Percentiles rank a stretch among this genome's conserved stretches.
Conservation (phyloP, 164 flowering plant species). For the Brasenia schreberi region DNA sequence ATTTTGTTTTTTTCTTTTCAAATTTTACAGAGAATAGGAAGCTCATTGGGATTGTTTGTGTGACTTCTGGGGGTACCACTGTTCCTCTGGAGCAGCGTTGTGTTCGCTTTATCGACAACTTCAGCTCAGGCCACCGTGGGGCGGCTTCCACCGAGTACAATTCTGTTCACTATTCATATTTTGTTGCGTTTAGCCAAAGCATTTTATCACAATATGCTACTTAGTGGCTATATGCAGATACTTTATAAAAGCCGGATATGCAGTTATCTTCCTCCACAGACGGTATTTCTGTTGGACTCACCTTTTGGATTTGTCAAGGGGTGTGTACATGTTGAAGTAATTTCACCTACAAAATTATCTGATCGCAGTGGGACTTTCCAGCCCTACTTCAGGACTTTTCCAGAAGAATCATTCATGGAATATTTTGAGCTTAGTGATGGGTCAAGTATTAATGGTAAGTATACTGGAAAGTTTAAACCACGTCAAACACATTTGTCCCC, state of each 20-base stretch:
- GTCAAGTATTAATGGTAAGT: conserved; percentile 40
- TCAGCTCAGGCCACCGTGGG: conserved; percentile 94
- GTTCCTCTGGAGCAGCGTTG: conserved; percentile 89
- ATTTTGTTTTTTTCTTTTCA: background rate
- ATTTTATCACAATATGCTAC: conserved; percentile 1
- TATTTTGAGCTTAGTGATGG: conserved; percentile 51
- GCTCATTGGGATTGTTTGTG: conserved; percentile 49
- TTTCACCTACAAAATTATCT: conserved; percentile 4
- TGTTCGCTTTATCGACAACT: conserved; percentile 87
- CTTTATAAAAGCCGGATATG: conserved; percentile 85
- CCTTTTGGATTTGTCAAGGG: too few species aligned
- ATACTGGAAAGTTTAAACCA: too few species aligned
- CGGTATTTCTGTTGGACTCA: conserved; percentile 20
- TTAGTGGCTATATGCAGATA: conserved; percentile 34
- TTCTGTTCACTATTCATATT: background rate
- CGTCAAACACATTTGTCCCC: too few species aligned
- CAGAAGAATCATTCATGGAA: conserved; percentile 74
- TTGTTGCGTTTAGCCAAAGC: too few species aligned
- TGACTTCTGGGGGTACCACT: conserved; percentile 94
- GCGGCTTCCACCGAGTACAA: conserved; percentile 90
- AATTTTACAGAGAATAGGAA: conserved; percentile 24
- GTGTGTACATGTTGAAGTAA: too few species aligned
- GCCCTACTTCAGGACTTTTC: conserved; percentile 75
- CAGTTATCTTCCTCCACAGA: conserved; percentile 71
- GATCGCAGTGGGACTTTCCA: conserved; percentile 67